Base-by-base conservation (phyloP, 1,284 basidiomycete genomes). In the Trichosporon sp. region DNA sequence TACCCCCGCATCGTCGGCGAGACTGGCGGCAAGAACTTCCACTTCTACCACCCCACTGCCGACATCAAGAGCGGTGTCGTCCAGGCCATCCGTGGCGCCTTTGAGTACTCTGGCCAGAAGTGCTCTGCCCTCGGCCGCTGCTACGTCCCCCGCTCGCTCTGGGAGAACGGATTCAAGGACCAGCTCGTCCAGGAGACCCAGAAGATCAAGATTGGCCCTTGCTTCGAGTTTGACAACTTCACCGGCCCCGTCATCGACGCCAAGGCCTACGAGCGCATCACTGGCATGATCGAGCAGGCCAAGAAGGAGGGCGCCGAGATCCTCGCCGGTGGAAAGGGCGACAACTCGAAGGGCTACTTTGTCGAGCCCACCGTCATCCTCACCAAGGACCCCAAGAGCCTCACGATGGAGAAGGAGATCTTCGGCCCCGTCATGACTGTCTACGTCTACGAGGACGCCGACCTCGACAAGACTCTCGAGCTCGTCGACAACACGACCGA, bases 71-170 rank as follows among this genome's bases (percentile, higher is more conserved):
- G 93, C 68, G 92, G 95, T 33, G 95, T 92, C 59, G 76, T 91
- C 59, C 95, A 99, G 83, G 88, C 86, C 61, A 86, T 99, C 71
- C 86, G 95, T 64, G 91, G 85, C 23, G 95, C 89, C 0, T 99
- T 97, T 80, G 95, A 99, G 82, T 99, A 98, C 81, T 93, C 95
- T 82, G 95, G 71, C 56, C 96, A 99, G 79, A 99, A 99, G 82
- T 99, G 95, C 81, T 95, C 92, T 33, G 95, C 96, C 0, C 85
- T 96, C 31, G 95, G 93, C 5, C 86, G 95, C 58, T 78, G 92
- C 44, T 99, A 99, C 81, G 91, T 99, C 14, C 88, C 96, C 46
- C 83, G 86, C 52, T 91, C 90, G 3, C 78, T 92, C 58, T 99
- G 95, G 96, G 84, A 88, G 63, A 83, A 82, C 56, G 92, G 91